phyloP scores from a whole-genome alignment of 768 basidiomycete species.

The Lyophyllum decastes region DNA sequence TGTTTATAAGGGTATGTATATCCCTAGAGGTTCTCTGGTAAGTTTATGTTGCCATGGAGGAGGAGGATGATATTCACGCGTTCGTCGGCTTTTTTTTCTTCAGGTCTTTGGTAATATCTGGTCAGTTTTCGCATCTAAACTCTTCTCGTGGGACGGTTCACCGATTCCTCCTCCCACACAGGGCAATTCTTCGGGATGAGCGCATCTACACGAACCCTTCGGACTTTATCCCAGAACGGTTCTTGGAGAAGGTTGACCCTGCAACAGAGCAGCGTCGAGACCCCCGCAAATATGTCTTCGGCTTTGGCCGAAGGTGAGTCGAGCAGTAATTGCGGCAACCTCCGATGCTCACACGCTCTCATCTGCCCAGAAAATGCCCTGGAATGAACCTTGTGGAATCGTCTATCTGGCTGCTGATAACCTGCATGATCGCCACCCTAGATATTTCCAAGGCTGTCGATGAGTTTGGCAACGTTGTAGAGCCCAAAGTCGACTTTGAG shows the following conservation, averaged over 20 bases:
- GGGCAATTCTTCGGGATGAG: conserved; percentile 53
- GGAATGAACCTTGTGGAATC: conserved; percentile 64
- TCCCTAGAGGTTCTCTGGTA: conserved; percentile 66
- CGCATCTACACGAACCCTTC: conserved; percentile 49
- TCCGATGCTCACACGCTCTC: not conserved
- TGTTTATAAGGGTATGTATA: conserved; percentile 54
- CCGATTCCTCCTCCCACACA: conserved; percentile 20
- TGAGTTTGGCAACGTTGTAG: conserved; percentile 42
- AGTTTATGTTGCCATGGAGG: conserved; percentile 16
- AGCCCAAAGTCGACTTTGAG: conserved; percentile 55
- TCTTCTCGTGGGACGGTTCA: not conserved
- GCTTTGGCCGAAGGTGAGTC: conserved; percentile 42
- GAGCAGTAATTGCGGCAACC: not conserved
- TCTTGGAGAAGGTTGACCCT: conserved; percentile 33
- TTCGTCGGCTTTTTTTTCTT: not conserved
- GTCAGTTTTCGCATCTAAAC: conserved; percentile 25
- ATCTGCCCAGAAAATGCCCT: conserved; percentile 53
- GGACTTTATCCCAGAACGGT: conserved; percentile 56
- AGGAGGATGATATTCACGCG: conserved; percentile 4
- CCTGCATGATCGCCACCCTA: conserved; percentile 57
- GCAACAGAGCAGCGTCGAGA: conserved; percentile 27
- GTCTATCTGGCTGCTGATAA: conserved; percentile 60
- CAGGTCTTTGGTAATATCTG: conserved; percentile 64
- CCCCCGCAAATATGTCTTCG: conserved; percentile 38
- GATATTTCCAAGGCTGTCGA: conserved; percentile 55